These are phyloP conservation scores for Penicillium roqueforti DNA, from an alignment of 495 filamentous ascomycete species.

Conservation along the genomic window DNA sequence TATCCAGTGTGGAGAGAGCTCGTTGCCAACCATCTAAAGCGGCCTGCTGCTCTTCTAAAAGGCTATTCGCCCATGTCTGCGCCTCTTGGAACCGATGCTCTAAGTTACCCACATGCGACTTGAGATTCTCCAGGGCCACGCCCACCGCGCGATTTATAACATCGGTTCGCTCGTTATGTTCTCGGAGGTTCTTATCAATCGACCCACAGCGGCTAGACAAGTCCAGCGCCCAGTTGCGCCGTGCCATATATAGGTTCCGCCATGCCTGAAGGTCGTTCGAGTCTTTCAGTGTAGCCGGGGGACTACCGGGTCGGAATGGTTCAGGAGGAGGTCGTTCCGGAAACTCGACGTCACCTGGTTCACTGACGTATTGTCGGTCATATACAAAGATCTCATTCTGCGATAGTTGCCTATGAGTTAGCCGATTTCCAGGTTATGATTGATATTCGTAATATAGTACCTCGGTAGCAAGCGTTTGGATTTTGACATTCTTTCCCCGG, in stretches of 20 bases:
- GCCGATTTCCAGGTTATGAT: background rate
- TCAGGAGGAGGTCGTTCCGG: slow-evolving; percentile 54
- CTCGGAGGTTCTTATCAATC: slow-evolving; percentile 51
- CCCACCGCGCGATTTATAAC: slow-evolving; percentile 68
- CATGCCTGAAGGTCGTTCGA: slow-evolving; percentile 73
- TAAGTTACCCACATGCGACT: slow-evolving; percentile 68
- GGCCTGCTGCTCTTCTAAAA: slow-evolving; percentile 64
- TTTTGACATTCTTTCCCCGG: slow-evolving; percentile 74
- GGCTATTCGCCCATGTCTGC: slow-evolving; percentile 65
- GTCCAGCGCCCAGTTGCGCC: slow-evolving; percentile 68
- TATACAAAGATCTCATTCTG: slow-evolving; percentile 87
- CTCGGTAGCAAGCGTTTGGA: slow-evolving; percentile 70
- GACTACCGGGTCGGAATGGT: slow-evolving; percentile 51
- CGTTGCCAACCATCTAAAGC: slow-evolving; percentile 65
- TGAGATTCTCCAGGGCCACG: slow-evolving; percentile 76
- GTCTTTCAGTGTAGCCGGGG: slow-evolving; percentile 70
- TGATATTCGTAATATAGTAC: slow-evolving; percentile 40
- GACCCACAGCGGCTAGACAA: slow-evolving; percentile 59
- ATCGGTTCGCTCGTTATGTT: slow-evolving; percentile 59
- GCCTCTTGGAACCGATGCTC: slow-evolving; percentile 71
- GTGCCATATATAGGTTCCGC: slow-evolving; percentile 72
- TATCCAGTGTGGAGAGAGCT: slow-evolving; percentile 57
- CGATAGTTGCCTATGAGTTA: slow-evolving; percentile 6
- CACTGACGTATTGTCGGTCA: slow-evolving; percentile 60
- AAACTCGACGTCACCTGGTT: slow-evolving; percentile 44